Evolutionary conservation across 768 basidiomycete genomes (phyloP).

Genomic region (Hirschioporus abietinus): DNA sequence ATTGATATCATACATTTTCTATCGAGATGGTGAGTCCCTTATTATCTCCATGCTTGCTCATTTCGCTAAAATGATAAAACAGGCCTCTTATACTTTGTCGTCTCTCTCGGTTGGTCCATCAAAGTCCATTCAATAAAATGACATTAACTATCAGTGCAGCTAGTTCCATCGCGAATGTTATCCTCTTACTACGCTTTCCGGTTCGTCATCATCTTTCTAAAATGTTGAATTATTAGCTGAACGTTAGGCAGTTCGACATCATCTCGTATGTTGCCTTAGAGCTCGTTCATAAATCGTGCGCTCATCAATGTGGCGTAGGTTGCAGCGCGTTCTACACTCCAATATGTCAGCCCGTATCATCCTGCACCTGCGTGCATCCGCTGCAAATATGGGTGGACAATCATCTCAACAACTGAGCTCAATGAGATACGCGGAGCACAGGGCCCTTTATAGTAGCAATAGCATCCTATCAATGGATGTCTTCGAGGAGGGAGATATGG

Average conservation of each 20-base stretch:
- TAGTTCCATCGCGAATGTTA: background rate
- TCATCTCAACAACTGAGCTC: background rate
- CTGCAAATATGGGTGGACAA: background rate
- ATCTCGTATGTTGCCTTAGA: background rate
- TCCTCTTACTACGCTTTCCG: background rate
- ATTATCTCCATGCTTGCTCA: background rate
- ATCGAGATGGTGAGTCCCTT: background rate
- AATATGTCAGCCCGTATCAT: conserved; percentile 11
- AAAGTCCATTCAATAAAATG: background rate
- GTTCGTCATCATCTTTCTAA: background rate
- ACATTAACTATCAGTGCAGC: background rate
- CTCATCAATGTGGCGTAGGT: background rate
- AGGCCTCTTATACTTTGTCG: background rate
- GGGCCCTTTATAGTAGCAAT: background rate
- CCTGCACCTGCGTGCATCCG: conserved; percentile 8
- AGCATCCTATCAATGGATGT: background rate
- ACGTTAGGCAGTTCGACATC: background rate
- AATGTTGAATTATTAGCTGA: background rate
- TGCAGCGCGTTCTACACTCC: conserved; percentile 12
- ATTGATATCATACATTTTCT: background rate
- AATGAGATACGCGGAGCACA: background rate
- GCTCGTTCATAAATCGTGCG: background rate
- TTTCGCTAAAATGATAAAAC: background rate
- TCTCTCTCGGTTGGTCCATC: background rate
- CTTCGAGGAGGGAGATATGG: background rate